Evolutionary conservation across 495 filamentous ascomycete genomes (phyloP).

Genomic region (Rhizodiscina lignyota): DNA sequence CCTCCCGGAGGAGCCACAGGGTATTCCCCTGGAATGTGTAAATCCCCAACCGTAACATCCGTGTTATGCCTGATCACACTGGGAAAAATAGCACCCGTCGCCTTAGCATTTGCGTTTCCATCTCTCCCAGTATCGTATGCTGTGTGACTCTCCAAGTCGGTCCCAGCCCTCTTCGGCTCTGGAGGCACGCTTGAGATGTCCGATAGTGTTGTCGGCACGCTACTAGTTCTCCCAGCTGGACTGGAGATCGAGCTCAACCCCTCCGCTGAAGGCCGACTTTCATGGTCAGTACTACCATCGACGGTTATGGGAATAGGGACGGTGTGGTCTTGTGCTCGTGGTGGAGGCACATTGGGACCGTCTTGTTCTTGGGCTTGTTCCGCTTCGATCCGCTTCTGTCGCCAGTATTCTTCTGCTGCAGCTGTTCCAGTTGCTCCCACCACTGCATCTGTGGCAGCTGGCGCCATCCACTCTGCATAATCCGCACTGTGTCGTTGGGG

Average conservation of each 20-base stretch:
- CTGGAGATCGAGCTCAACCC: background rate
- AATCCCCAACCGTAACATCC: constrained; percentile 16
- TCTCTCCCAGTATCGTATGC: background rate
- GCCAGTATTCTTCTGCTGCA: constrained; percentile 11
- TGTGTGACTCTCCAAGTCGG: background rate
- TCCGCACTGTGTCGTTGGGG: constrained; percentile 10
- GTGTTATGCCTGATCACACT: constrained; percentile 20
- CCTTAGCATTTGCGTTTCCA: background rate
- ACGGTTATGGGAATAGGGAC: background rate
- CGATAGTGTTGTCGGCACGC: background rate
- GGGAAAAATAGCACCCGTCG: too few relatives aligned
- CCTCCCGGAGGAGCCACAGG: constrained; percentile 2
- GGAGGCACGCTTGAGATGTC: background rate
- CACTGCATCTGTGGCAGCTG: constrained; percentile 18
- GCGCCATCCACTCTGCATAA: constrained; percentile 24
- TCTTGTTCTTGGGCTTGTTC: constrained; percentile 7
- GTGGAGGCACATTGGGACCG: background rate
- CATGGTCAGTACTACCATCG: background rate
- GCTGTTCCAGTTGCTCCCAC: constrained; percentile 11
- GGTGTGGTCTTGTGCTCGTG: background rate
- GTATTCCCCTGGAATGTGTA: constrained; percentile 23
- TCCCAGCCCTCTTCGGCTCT: background rate
- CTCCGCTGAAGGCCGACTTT: background rate
- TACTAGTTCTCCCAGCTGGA: background rate
- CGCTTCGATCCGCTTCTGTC: constrained; percentile 2